Conservation (phyloP, 352 stramenopile species). For the Globisporangium yorkense region DNA sequence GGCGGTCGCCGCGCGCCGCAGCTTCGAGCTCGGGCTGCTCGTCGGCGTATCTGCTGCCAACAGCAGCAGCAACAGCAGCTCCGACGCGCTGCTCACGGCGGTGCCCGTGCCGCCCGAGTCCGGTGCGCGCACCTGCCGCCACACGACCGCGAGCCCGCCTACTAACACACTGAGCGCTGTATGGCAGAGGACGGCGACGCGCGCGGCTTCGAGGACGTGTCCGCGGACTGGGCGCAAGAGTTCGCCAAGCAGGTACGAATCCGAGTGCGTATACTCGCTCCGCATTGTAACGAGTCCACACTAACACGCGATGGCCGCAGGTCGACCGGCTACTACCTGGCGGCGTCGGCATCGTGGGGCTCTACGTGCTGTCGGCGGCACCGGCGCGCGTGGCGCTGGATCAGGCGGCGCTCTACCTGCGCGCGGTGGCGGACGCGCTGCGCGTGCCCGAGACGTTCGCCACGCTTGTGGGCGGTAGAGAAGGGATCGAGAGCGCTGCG, state of each 20-base stretch:
- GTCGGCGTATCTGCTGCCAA: conserved; percentile 31
- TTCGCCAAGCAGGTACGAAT: conserved; percentile 40
- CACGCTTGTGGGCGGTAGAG: background rate
- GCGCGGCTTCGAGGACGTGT: conserved; percentile 42
- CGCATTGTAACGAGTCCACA: too few species aligned
- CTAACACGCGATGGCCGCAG: background rate
- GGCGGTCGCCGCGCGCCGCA: conserved; percentile 11
- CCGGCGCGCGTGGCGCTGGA: conserved; percentile 20
- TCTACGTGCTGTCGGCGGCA: conserved; percentile 47
- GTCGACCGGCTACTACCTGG: conserved; percentile 61
- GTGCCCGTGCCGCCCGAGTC: conserved; percentile 46
- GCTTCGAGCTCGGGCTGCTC: conserved; percentile 57
- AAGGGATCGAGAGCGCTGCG: conserved; percentile 3
- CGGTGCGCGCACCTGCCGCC: conserved; percentile 10
- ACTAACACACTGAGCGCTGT: background rate
- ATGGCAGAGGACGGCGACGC: conserved; percentile 22
- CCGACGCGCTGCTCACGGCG: conserved; percentile 42
- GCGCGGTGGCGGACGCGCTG: conserved; percentile 35
- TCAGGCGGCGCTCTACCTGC: conserved; percentile 44
- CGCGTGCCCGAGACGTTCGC: conserved; percentile 13
- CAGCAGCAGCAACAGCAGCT: background rate
- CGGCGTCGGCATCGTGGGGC: conserved; percentile 39
- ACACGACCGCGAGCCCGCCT: background rate
- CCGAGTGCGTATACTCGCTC: too few species aligned
- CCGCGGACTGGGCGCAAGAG: conserved; percentile 58